Conservation (phyloP, 2,329 filamentous ascomycete genomes). For the Exophiala dermatitidis region DNA sequence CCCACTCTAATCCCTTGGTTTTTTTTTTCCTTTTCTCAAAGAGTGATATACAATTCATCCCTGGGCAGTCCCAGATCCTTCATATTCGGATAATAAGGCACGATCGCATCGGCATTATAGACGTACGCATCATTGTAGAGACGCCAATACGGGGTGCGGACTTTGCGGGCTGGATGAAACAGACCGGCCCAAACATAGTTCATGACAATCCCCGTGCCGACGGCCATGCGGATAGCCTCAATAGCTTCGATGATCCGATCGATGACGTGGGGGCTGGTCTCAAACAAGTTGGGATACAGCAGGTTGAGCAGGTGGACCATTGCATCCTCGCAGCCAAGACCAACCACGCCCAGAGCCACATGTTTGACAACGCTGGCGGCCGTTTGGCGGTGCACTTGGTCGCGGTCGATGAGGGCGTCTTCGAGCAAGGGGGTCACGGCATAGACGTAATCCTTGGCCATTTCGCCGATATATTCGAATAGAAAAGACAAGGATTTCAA, state of each 20-base stretch:
- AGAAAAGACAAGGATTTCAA: conserved; percentile 95
- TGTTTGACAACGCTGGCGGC: conserved; percentile 97
- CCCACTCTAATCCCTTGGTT: background rate
- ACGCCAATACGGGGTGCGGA: conserved; percentile 89
- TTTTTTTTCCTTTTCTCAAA: conserved; percentile 33
- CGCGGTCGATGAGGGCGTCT: conserved; percentile 92
- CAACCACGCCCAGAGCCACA: conserved; percentile 93
- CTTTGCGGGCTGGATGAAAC: conserved; percentile 94
- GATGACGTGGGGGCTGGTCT: conserved; percentile 96
- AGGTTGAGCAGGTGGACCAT: conserved; percentile 97
- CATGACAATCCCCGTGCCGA: conserved; percentile 85
- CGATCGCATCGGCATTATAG: conserved; percentile 84
- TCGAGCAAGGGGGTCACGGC: conserved; percentile 92
- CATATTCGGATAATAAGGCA: conserved; percentile 88
- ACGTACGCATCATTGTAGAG: conserved; percentile 97
- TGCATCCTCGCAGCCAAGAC: conserved; percentile 92
- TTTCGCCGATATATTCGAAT: conserved; percentile 98
- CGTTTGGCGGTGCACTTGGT: conserved; percentile 96
- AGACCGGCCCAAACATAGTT: conserved; percentile 98
- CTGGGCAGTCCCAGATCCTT: conserved; percentile 72
- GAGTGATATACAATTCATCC: conserved; percentile 73
- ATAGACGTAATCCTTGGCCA: conserved; percentile 99
- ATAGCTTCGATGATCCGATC: conserved; percentile 97
- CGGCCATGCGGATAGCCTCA: conserved; percentile 86
- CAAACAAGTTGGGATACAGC: conserved; percentile 92